A percentile compares a stretch with the other conserved stretches of the same genome.
phyloP scores from a whole-genome alignment of 352 stramenopile genomes.

The Pythium folliculosum region DNA sequence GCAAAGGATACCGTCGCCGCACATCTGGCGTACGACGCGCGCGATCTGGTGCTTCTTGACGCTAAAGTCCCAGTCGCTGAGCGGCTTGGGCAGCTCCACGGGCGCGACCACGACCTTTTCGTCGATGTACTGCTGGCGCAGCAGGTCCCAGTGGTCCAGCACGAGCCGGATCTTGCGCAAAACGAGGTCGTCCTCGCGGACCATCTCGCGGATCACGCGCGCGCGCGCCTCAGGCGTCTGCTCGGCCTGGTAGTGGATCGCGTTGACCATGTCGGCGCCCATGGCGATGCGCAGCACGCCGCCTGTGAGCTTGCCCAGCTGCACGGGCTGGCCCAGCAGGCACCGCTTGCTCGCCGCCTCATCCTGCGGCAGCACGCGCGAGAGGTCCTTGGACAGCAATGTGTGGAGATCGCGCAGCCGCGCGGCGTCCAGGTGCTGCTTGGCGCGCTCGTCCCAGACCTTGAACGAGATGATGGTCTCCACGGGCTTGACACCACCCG shows the following conservation, averaged over 20 bases:
- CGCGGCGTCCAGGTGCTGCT: constrained; percentile 44
- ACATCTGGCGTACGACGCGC: constrained; percentile 63
- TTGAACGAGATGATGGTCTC: constrained; percentile 86
- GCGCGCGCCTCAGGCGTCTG: constrained; percentile 35
- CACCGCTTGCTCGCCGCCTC: constrained; percentile 55
- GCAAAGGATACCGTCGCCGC: constrained; percentile 43
- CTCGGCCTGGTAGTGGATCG: constrained; percentile 45
- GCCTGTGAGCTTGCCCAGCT: constrained; percentile 59
- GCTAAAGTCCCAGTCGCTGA: constrained; percentile 75
- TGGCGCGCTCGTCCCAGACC: constrained; percentile 44
- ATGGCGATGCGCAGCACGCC: constrained; percentile 84
- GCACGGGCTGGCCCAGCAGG: constrained; percentile 81
- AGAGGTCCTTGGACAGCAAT: constrained; percentile 75
- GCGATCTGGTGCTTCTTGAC: constrained; percentile 68
- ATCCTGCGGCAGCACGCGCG: constrained; percentile 45
- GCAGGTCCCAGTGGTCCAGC: constrained; percentile 62
- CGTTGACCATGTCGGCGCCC: constrained; percentile 87
- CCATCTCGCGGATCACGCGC: constrained; percentile 41
- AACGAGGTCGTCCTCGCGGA: constrained; percentile 55
- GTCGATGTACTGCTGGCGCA: constrained; percentile 66
- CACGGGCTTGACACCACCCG: constrained; percentile 31
- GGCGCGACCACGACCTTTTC: constrained; percentile 38
- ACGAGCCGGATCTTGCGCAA: constrained; percentile 74
- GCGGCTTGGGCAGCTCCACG: constrained; percentile 49
- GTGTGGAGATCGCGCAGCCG: constrained; percentile 68